These are phyloP conservation scores for Huntiella abstrusa DNA, from an alignment of 2,329 filamentous ascomycete species.

Conservation along the genomic window DNA sequence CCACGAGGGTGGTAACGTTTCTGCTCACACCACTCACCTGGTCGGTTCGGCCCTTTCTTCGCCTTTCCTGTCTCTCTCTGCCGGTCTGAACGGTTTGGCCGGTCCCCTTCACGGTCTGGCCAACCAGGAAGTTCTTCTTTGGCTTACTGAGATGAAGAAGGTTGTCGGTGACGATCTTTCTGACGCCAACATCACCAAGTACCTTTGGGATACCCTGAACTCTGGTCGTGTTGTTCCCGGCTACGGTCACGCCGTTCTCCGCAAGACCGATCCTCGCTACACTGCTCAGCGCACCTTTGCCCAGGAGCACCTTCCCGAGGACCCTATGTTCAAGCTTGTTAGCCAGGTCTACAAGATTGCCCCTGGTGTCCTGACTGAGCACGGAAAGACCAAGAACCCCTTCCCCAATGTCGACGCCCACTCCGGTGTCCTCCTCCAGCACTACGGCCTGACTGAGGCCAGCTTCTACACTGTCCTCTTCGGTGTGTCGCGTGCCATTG, in stretches of 20 bases:
- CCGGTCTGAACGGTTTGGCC: constrained; percentile 93
- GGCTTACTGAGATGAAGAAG: constrained; percentile 99
- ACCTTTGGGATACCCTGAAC: constrained; percentile 97
- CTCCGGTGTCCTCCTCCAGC: constrained; percentile 97
- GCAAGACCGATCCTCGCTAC: constrained; percentile 99
- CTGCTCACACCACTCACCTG: constrained; percentile 94
- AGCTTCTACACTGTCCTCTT: constrained; percentile 99
- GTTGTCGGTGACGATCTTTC: constrained; percentile 80
- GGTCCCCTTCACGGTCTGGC: constrained; percentile 96
- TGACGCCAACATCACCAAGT: constrained; percentile 92
- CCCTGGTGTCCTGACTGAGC: constrained; percentile 90
- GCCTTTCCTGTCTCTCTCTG: constrained; percentile 87
- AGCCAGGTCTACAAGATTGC: constrained; percentile 99
- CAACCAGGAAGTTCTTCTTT: constrained; percentile 99
- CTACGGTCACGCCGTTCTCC: constrained; percentile 96
- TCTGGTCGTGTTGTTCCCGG: constrained; percentile 88
- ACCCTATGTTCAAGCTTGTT: constrained; percentile 99
- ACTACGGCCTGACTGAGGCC: constrained; percentile 97
- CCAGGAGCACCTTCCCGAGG: constrained; percentile 76
- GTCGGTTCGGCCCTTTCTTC: constrained; percentile 94
- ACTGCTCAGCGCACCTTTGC: constrained; percentile 96
- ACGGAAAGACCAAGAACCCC: constrained; percentile 99
- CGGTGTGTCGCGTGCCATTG: constrained; percentile 92
- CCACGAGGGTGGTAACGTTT: constrained; percentile 98
- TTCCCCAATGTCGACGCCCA: constrained; percentile 98